Conservation (phyloP, 1,284 basidiomycete genomes). For the Moniliophthora roreri region DNA sequence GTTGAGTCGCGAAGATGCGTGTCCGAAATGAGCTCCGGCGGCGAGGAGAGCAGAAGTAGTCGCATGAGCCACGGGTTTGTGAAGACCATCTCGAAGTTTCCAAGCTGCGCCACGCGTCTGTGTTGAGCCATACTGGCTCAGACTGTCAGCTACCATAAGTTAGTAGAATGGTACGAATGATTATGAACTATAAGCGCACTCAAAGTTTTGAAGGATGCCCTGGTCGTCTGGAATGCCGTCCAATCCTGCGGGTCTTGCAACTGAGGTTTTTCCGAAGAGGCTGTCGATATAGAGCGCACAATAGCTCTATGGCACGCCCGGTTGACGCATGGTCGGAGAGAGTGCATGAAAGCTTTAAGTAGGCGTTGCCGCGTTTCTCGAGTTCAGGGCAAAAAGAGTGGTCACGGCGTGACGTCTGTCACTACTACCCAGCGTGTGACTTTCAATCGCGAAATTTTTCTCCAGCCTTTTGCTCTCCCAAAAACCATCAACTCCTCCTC, state of each 20-base stretch:
- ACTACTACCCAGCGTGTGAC: slow-evolving; percentile 25
- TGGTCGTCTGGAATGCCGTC: slow-evolving; percentile 57
- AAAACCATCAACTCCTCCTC: slow-evolving; percentile 28
- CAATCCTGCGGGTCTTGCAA: slow-evolving; percentile 60
- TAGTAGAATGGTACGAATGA: slow-evolving; percentile 15
- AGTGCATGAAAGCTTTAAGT: slow-evolving; percentile 22
- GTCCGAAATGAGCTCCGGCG: slow-evolving; percentile 93
- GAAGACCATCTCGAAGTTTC: slow-evolving; percentile 73
- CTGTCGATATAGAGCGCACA: slow-evolving; percentile 28
- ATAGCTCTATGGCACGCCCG: slow-evolving; percentile 19
- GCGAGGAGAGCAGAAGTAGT: slow-evolving; percentile 91
- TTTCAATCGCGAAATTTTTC: slow-evolving; percentile 38
- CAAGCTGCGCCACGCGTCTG: slow-evolving; percentile 71
- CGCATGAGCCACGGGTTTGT: slow-evolving; percentile 64
- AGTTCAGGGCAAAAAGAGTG: too few species aligned
- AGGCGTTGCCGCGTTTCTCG: too few species aligned
- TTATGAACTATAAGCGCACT: slow-evolving; percentile 39
- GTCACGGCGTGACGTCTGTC: too few species aligned
- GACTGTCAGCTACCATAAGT: slow-evolving; percentile 53
- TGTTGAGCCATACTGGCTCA: slow-evolving; percentile 76
- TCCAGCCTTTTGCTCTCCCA: slow-evolving; percentile 39
- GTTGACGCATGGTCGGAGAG: slow-evolving; percentile 7
- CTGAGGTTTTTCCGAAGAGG: slow-evolving; percentile 31
- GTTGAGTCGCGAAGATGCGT: slow-evolving; percentile 80
- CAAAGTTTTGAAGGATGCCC: slow-evolving; percentile 52